Conservation (phyloP, 2,329 filamentous ascomycete species). For the Neoarthrinium moseri region DNA sequence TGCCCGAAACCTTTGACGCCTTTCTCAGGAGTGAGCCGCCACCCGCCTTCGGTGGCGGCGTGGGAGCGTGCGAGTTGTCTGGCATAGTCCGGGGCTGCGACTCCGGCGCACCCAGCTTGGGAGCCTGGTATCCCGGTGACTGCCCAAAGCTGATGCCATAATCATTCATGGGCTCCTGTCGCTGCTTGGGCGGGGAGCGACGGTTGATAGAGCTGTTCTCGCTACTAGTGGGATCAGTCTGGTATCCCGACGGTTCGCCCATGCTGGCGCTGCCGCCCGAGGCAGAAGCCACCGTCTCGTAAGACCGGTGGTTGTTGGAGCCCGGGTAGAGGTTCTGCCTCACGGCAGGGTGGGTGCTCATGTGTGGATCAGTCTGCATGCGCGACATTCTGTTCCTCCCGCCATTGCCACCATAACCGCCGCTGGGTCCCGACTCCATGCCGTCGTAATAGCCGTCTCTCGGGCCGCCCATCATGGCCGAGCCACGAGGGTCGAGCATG, state of each 20-base stretch:
- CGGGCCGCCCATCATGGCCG: conserved; percentile 24
- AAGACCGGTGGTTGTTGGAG: conserved; percentile 71
- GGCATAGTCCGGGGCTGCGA: conserved; percentile 17
- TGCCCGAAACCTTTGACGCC: conserved; percentile 19
- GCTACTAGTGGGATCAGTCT: conserved; percentile 82
- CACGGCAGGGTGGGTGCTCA: conserved; percentile 35
- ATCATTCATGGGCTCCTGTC: conserved; percentile 54
- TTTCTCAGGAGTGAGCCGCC: conserved; percentile 24
- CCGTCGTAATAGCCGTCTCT: conserved; percentile 44
- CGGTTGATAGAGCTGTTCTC: conserved; percentile 91
- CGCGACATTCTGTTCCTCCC: conserved; percentile 35
- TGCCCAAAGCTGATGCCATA: conserved; percentile 63
- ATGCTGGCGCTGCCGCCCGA: conserved; percentile 67
- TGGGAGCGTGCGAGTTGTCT: conserved; percentile 14
- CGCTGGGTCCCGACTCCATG: conserved; percentile 21
- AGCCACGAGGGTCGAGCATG: conserved; percentile 37
- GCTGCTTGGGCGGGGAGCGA: conserved; percentile 55
- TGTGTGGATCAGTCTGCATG: conserved; percentile 47
- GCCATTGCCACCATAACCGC: conserved; percentile 27
- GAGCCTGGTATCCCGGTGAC: conserved; percentile 38
- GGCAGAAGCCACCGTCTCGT: conserved; percentile 82
- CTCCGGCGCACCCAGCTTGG: conserved; percentile 29
- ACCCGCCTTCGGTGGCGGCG: conserved; percentile 32
- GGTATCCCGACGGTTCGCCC: conserved; percentile 73
- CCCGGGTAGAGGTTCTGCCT: conserved; percentile 49